Evolutionary conservation across 305 asterid species (phyloP), one percentile per base, ranked within the genome.

Genomic region (Euphrasia arctica): DNA sequence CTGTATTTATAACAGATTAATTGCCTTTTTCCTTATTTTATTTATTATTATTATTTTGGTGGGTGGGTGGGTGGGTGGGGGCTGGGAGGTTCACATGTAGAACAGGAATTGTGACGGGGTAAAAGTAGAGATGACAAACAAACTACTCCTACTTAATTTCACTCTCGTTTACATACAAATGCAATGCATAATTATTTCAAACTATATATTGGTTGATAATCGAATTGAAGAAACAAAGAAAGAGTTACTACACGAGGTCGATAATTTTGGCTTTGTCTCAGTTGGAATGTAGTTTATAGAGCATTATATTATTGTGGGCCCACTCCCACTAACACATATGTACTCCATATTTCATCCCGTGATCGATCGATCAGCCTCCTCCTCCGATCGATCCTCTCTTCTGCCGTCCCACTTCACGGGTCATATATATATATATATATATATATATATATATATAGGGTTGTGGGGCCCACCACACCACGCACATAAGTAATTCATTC

Each of bases 1-100:
- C n/a, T n/a, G n/a, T n/a, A 50, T 13, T n/a, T 80, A 71, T 80
- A 80, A 65, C 74, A 70, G 55, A 22, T 18, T 18, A 18, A 18
- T 18, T 18, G 22, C 22, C 22, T 18, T 18, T 18, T 18, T 18
- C 22, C 22, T 18, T 18, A 18, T 18, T 18, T 18, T 18, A 18
- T 18, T 4, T 18, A 18, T 18, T 18, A 18, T 18, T 18, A 18
- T 34, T 4, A 12, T 58, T 54, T 42, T 42, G n/a, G n/a, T n/a
- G n/a, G 48, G 48, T 42, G n/a, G n/a, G n/a, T n/a, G n/a, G n/a
- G n/a, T n/a, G 48, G 11, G 48, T 8, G n/a, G 3, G 14, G 50
- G 3, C 0, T 3, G 14, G 50, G 50, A 0, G n/a, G 50, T 45
- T 45, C 51, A 45, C 51, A 45, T 14, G 51, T 45, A 2, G 14